Evolutionary conservation across 2,329 filamentous ascomycete species (phyloP), one percentile per base, ranked within the genome.

Genomic region (Thermochaetoides dissita): DNA sequence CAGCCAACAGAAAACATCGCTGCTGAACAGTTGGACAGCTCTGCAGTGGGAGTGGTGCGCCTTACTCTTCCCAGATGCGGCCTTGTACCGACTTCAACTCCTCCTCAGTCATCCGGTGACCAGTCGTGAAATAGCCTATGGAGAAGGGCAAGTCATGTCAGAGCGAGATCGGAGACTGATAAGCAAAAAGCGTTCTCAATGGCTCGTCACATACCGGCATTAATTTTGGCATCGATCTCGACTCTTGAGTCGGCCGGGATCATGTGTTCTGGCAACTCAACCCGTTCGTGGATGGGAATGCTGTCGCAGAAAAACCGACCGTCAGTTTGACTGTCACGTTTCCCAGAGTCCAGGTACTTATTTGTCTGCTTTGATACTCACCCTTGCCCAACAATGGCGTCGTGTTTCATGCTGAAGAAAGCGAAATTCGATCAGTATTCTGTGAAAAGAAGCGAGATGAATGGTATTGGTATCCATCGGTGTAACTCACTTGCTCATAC

Each of bases 181-280:
- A 24, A 24, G 17, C 17, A 24, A 24, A 24, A 24, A 24, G 17
- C 5, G 17, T 24, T 5, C 3, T 24, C 17, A 24, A 5, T 24
- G 17, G 17, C 17, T 38, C 34, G 34, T 31, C 43, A 65, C 76
- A 63, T 65, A 86, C 83, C 91, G 46, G 89, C 87, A 53, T 89
- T 91, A 58, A 96, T 95, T 69, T 96, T 96, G 45, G 91, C 91
- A 62, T 96, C 91, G 57, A 96, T 98, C 63, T 98, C 91, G n/a
- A 96, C 91, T 51, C 89, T 73, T 41, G 87, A 94, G 63, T 96
- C 91, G 49, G 81, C 84, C 9, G 91, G 91, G 54, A 96, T 95
- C 74, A 91, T 79, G 30, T 91, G 83, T 51, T 94, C 86, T 4
- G 89, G 91, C 49, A 96, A 85, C 46, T 93, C 87, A 38, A 96